Evolutionary conservation across 495 filamentous ascomycete species (phyloP), one percentile per base, ranked within the genome.

Genomic region (Xylaria flabelliformis): DNA sequence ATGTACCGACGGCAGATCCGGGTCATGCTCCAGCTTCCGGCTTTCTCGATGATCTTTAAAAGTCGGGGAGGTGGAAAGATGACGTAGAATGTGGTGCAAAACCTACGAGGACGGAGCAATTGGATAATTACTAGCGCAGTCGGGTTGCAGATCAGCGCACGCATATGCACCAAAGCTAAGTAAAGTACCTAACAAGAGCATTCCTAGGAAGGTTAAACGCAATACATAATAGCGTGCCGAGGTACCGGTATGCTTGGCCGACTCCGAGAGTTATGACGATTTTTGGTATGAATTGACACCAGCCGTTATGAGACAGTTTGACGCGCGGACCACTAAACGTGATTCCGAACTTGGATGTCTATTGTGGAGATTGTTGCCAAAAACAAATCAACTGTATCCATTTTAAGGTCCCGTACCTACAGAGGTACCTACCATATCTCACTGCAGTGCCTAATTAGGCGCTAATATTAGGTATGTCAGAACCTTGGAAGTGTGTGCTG

Each of bases 31-130:
- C 39, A 42, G 6, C 32, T 58, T 39, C 8, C 1, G 12, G 56
- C 17, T 61, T 36, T 32, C 29, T 61, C 56, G 32, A 21, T 44
- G 32, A 21, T 44, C 63, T 46, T 0, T 26, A 17, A 0, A 32
- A 50, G 15, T 65, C 15, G 44, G n/a, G 32, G 9, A 19, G 63
- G 9, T 8, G 63, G 21, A 15, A 32, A 50, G 26, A 44, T 65
- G 63, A 65, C 63, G 63, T 65, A 65, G 63, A 65, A 48, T 46
- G 63, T 48, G 42, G 58, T 50, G 63, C 63, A 48, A 26, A 32
- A 1, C 63, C 63, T 44, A 64, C 63, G 24, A 65, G 4, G 1
- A 65, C 63, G 24, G 24, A n/a, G 63, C 42, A 50, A 50, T 65
- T 65, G 63, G 26, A 21, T 39, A 46, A 34, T 32, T 32, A 50